Conservation (phyloP, 1,284 basidiomycete genomes). For the Rhodotorula sp. region DNA sequence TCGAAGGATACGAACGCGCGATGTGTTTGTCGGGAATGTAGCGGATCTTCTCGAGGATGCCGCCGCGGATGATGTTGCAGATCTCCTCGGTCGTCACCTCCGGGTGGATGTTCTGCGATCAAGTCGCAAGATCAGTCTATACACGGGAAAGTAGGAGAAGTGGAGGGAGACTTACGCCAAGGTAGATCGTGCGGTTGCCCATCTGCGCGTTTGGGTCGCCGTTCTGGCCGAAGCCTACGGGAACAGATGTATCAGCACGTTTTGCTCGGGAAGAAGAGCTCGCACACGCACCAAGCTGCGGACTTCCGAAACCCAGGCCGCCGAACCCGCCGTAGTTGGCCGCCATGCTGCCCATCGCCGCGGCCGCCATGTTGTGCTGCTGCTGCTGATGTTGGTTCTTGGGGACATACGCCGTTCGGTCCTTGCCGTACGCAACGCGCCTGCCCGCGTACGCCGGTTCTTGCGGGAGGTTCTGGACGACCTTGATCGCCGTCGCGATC, state of each 20-base stretch:
- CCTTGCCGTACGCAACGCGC: constrained; percentile 88
- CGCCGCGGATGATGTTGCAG: constrained; percentile 89
- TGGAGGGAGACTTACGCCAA: constrained; percentile 49
- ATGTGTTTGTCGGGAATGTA: constrained; percentile 94
- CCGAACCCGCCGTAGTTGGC: constrained; percentile 40
- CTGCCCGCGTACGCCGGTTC: constrained; percentile 90
- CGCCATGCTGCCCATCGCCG: constrained; percentile 47
- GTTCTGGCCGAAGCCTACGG: constrained; percentile 12
- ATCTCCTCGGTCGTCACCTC: constrained; percentile 88
- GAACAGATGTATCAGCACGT: constrained; percentile 52
- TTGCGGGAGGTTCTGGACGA: constrained; percentile 80
- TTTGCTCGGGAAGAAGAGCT: background rate
- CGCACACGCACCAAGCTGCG: constrained; percentile 7
- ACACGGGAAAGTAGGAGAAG: background rate
- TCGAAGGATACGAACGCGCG: constrained; percentile 58
- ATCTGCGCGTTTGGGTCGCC: constrained; percentile 42
- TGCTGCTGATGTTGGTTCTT: constrained; percentile 70
- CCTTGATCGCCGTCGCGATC: constrained; percentile 88
- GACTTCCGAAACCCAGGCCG: constrained; percentile 54
- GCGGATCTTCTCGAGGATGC: constrained; percentile 76
- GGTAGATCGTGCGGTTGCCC: constrained; percentile 83
- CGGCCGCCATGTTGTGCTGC: constrained; percentile 49
- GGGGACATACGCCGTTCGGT: constrained; percentile 71
- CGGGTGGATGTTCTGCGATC: constrained; percentile 71
- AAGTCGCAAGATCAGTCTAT: background rate